Evolutionary conservation across 306 rosid species (phyloP), one percentile per base, ranked within the genome.

Genomic region (Casuarina equisetifolia): DNA sequence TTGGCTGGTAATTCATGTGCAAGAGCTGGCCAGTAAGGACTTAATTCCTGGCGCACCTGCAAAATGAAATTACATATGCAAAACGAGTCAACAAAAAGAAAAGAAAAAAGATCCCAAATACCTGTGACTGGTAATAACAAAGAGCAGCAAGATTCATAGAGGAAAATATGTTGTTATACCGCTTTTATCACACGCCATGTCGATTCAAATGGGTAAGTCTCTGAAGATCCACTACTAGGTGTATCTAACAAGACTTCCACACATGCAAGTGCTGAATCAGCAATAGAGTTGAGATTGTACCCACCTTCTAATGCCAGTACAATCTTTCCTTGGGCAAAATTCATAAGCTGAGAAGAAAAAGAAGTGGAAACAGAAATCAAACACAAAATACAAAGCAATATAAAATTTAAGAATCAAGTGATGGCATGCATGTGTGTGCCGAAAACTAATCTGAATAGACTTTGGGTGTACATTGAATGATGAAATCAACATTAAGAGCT

Each of bases 231-330:
- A 74, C 3, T 9, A 61, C 89, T 75, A 81, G 93, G 86, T 46
- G 77, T 82, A 71, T 86, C 93, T 3, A 95, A 90, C 78, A 95
- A 87, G 84, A 87, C 89, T 86, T 95, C 87, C 76, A 90, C 66
- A 80, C 99, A 95, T 42, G 96, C 91, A 87, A 85, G 92, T 82
- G 62, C 85, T 51, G 99, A 92, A 74, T 82, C 89, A 66, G 99
- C 92, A 43, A 95, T 88, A 46, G 97, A 92, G 16, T 89, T 84
- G 12, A 91, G 97, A 84, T 95, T 91, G 88, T 95, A 95, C 72
- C 99, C 99, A 80, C 99, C 99, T 90, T 95, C 99, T 82, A 95
- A 81, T 74, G 90, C 89, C 82, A 95, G 79, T n/a, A 84, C 92
- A 69, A 92, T 73, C 83, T 91, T 95, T 63, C 97, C 97, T 74